A percentile compares a stretch with the other conserved stretches of the same genome.
Evolutionary conservation across 2,329 filamentous ascomycete genomes (phyloP).

Genomic region (Paraconiothyrium sp.): DNA sequence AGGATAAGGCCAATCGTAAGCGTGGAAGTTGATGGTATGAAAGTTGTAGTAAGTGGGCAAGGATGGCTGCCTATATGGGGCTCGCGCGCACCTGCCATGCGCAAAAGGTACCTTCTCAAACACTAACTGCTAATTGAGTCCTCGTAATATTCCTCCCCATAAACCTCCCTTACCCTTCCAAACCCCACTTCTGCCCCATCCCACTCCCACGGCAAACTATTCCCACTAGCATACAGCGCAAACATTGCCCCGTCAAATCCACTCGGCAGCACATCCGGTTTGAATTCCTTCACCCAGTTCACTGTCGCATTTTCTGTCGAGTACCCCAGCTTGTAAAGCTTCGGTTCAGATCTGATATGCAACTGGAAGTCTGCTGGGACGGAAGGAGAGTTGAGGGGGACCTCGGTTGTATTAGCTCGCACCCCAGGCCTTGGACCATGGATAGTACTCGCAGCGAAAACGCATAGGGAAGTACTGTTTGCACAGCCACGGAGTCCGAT

Average conservation of each 20-base stretch:
- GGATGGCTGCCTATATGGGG: no score
- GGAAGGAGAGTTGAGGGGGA: background rate
- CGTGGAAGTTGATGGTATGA: no score
- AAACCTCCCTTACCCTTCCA: background rate
- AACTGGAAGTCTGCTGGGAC: background rate
- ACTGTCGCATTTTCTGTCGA: background rate
- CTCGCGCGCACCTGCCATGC: no score
- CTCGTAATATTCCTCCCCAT: background rate
- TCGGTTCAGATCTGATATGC: background rate
- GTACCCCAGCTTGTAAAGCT: slow-evolving; percentile 4
- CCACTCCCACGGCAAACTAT: background rate
- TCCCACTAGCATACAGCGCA: background rate
- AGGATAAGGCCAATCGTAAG: no score
- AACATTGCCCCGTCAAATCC: slow-evolving; percentile 2
- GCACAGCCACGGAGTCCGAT: slow-evolving; percentile 1
- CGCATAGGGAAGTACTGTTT: background rate
- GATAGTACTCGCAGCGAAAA: background rate
- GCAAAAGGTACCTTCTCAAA: no score
- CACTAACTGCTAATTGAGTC: background rate
- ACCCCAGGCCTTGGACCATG: background rate
- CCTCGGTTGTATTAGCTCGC: background rate
- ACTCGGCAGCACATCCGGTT: background rate
- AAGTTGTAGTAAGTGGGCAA: no score
- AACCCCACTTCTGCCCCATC: background rate
- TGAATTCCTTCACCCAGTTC: background rate